Evolutionary conservation across 176 grass and related monocot species (phyloP), one percentile per base, ranked within the genome.

Genomic region (Juncus effusus): DNA sequence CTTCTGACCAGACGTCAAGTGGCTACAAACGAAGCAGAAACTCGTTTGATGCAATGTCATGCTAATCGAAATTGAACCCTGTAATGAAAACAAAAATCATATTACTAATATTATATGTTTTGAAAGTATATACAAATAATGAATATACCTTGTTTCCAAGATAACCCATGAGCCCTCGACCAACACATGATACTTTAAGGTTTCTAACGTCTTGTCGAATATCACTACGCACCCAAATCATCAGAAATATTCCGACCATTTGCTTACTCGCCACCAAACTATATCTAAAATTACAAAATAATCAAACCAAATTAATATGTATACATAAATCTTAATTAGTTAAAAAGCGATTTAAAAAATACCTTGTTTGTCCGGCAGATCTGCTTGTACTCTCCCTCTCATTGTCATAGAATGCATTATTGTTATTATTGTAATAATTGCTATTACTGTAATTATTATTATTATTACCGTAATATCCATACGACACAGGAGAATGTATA

Each of bases 21-120:
- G 93, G 72, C 93, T 89, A 89, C 93, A 97, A 80, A 97, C 83
- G 73, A 97, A 97, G 93, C 93, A 97, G 88, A 97, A 89, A 85
- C 93, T 97, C 77, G 93, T 97, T 92, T 97, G 93, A 80, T 97
- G 93, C 82, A 97, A 86, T 74, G 85, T 84, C 93, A 97, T 86
- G 93, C 93, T 97, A 84, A 97, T 88, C 3, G 93, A 92, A 89
- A 97, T 97, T 15, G 93, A 97, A 62, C 93, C 93, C 93, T 97
- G 93, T 64, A 28, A 28, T 28, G 19, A 28, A 28, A 28, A 28
- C 19, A 28, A 28, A 1, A 28, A 28, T 28, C 19, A 28, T 28
- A 28, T 28, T 28, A 28, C 19, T 28, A 28, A 1, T 28, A 28
- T 28, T 28, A 28, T 28, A 28, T 28, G 19, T 28, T 28, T 28